Evolutionary conservation across 352 stramenopile species (phyloP).

Genomic region (Pythium guiyangense): DNA sequence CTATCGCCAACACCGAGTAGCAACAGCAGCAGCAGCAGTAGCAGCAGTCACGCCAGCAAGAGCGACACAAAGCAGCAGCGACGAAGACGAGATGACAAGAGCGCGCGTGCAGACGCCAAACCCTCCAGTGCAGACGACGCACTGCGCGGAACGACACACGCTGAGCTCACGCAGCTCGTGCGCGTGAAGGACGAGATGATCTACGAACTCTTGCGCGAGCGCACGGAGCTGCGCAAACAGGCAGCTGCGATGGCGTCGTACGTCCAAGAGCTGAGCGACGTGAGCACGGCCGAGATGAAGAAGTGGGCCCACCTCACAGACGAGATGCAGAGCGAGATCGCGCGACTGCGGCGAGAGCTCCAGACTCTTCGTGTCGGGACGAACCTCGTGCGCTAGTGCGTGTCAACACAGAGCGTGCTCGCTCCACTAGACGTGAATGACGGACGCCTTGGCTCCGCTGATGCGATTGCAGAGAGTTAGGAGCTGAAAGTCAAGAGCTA

Average conservation of each 20-base stretch:
- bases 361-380: too few species aligned
- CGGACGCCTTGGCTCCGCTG: too few species aligned
- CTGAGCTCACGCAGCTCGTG: constrained; percentile 35
- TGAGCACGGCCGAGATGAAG: constrained; percentile 77
- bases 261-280: constrained; percentile 54
- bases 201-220: constrained; percentile 71
- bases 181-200: constrained; percentile 84
- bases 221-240: constrained; percentile 46
- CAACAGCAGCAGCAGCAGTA: constrained; percentile 1
- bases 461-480: too few species aligned
- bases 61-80: background rate
- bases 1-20: background rate
- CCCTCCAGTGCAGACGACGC: background rate
- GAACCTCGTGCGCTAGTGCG: too few species aligned
- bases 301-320: constrained; percentile 80
- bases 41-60: background rate
- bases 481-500: too few species aligned
- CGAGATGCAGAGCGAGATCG: constrained; percentile 80
- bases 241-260: constrained; percentile 41
- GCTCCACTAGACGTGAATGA: too few species aligned
- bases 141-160: background rate
- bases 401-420: too few species aligned
- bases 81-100: background rate
- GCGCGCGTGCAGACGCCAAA: too few species aligned
- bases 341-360: constrained; percentile 41